Evolutionary conservation across 768 basidiomycete genomes (phyloP).

Genomic region (Serpula lacrymans): DNA sequence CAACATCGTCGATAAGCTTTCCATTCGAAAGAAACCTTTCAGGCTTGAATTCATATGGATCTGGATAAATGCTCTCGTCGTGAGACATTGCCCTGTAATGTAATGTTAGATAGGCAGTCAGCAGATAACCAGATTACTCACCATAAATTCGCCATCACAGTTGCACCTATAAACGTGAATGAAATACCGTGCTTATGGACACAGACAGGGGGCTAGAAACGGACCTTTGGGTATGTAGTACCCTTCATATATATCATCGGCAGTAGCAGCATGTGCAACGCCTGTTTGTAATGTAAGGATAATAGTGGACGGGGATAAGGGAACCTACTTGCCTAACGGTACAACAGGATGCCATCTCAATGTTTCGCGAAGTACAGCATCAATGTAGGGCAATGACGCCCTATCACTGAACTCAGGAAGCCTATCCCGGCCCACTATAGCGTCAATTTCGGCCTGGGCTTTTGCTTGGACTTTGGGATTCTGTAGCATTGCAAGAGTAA

Average conservation of each 20-base stretch:
- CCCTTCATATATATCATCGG: conserved; percentile 21
- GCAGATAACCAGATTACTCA: not conserved
- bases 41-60: conserved; percentile 28
- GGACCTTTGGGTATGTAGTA: conserved; percentile 31
- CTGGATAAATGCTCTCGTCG: conserved; percentile 29
- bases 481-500: too few species aligned
- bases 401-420: too few species aligned
- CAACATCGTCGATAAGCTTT: not conserved
- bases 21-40: conserved; percentile 19
- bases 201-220: not conserved
- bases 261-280: conserved; percentile 16
- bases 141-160: conserved; percentile 12
- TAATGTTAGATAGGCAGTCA: not conserved
- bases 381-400: too few species aligned
- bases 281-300: conserved; percentile 5
- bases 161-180: conserved; percentile 4
- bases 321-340: too few species aligned
- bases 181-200: not conserved
- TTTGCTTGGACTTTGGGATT: too few species aligned
- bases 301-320: not conserved
- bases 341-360: too few species aligned
- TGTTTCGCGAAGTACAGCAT: too few species aligned
- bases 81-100: conserved; percentile 33
- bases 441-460: too few species aligned
- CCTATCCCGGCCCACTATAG: too few species aligned